A percentile compares a stretch with the other conserved stretches of the same genome.
Conservation (phyloP, 2,329 filamentous ascomycete species). For the Sporothrix globosa region DNA sequence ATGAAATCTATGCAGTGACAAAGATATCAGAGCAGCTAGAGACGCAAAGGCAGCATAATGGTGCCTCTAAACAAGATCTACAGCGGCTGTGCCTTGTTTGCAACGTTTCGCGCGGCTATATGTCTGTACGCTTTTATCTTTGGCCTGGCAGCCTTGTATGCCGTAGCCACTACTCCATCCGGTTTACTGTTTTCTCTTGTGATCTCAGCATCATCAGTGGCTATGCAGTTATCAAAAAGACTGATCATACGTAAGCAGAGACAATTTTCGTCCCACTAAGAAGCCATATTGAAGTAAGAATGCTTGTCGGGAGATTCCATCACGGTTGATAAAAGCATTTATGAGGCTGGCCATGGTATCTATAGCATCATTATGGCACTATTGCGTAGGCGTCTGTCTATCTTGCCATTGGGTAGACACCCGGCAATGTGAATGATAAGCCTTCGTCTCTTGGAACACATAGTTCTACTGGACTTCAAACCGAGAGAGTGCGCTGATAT, state of each 20-base stretch:
- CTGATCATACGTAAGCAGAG: too few species aligned
- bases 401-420: background rate
- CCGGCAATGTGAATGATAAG: background rate
- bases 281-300: background rate
- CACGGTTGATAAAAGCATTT: background rate
- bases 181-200: background rate
- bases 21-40: background rate
- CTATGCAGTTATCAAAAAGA: too few species aligned
- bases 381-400: background rate
- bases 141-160: background rate
- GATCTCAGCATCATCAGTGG: background rate
- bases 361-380: background rate
- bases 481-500: background rate
- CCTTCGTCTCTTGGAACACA: background rate
- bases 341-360: background rate
- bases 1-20: background rate
- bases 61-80: background rate
- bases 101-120: background rate
- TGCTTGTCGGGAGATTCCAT: constrained; percentile 9
- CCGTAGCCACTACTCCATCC: too few species aligned
- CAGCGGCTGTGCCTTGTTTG: constrained; percentile 16
- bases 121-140: background rate
- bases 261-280: background rate
- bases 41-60: background rate
- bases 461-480: background rate